Evolutionary conservation across 1,284 basidiomycete species (phyloP).

Genomic region (Golubevia pallescens): DNA sequence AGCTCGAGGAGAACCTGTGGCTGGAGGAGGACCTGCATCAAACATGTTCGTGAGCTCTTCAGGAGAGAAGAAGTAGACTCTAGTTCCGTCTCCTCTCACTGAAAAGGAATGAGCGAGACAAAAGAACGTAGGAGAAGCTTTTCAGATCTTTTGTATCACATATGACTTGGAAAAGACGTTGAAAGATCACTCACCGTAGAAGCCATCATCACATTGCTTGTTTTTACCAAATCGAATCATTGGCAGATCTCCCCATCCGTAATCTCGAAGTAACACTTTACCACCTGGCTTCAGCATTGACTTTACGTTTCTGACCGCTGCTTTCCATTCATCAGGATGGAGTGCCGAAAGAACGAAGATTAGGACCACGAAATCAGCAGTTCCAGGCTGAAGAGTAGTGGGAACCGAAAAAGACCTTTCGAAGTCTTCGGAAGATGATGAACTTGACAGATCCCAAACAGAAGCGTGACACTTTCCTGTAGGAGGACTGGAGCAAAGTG

Average conservation of each 20-base stretch:
- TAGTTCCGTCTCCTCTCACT: constrained; percentile 85
- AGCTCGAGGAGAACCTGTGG: constrained; percentile 2
- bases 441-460: constrained; percentile 84
- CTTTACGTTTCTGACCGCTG: constrained; percentile 80
- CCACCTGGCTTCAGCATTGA: constrained; percentile 85
- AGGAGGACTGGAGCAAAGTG: constrained; percentile 66
- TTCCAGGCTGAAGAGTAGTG: constrained; percentile 62
- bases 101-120: neutral
- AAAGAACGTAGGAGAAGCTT: neutral
- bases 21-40: constrained; percentile 24
- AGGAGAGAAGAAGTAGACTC: constrained; percentile 84
- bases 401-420: no score
- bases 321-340: constrained; percentile 89
- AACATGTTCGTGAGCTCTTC: constrained; percentile 51
- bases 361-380: constrained; percentile 85
- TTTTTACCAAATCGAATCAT: no score
- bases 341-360: constrained; percentile 94
- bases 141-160: neutral
- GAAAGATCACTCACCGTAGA: constrained; percentile 31
- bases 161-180: neutral
- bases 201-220: no score
- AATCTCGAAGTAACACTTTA: constrained; percentile 84
- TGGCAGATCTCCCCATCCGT: constrained; percentile 84
- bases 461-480: constrained; percentile 77
- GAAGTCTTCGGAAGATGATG: constrained; percentile 69